Evolutionary conservation across 345 rosid genomes (phyloP).

Genomic region (Citrus cavaleriei): DNA sequence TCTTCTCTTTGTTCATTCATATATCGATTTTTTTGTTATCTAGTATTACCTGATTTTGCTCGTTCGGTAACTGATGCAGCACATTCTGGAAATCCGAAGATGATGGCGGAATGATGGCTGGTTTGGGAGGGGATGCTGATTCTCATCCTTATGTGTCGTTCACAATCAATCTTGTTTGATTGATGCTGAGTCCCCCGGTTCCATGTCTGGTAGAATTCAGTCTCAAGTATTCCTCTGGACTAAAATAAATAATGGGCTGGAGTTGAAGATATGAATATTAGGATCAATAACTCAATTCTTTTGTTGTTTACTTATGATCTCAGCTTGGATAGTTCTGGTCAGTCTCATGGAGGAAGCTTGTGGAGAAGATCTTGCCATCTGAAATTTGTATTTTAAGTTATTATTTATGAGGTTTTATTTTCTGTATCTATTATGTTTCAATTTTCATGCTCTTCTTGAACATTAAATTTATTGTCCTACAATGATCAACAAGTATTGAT

Average conservation of each 20-base stretch:
- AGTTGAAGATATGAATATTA: conserved; percentile 32
- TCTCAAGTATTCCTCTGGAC: conserved; percentile 14
- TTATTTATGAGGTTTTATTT: neutral
- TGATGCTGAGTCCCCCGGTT: neutral
- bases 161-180: conserved; percentile 84
- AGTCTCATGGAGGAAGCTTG: conserved; percentile 8
- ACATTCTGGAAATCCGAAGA: conserved; percentile 89
- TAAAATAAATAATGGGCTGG: conserved; percentile 29
- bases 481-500: neutral
- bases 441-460: neutral
- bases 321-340: conserved; percentile 13
- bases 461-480: neutral
- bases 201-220: conserved; percentile 4
- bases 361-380: conserved; percentile 7
- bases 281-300: conserved; percentile 30
- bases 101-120: conserved; percentile 76
- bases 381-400: conserved; percentile 7
- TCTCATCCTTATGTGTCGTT: conserved; percentile 82
- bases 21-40: neutral
- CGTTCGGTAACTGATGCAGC: conserved; percentile 40
- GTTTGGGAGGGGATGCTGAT: conserved; percentile 78
- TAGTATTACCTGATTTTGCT: conserved; percentile 1
- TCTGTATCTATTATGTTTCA: neutral
- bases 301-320: conserved; percentile 27
- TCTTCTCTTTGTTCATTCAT: neutral